These are phyloP conservation scores for Albizia julibrissin DNA, from an alignment of 306 rosid genomes.

Conservation along the genomic window DNA sequence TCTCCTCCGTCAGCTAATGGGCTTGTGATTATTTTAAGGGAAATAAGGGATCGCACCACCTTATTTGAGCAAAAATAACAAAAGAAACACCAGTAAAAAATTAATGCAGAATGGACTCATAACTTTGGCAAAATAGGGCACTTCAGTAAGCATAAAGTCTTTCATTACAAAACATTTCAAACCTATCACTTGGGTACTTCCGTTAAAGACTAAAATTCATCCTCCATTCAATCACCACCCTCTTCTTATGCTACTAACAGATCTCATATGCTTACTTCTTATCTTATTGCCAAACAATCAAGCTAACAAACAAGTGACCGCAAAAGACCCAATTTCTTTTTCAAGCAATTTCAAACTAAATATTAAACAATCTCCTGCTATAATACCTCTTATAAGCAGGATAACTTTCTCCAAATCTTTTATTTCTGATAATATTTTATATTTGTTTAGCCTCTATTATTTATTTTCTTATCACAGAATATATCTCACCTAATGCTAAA, in stretches of 20 bases:
- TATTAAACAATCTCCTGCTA: not conserved
- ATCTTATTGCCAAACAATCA: not conserved
- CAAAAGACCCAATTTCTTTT: not conserved
- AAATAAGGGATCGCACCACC: not conserved
- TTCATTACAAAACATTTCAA: not conserved
- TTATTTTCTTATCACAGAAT: not conserved
- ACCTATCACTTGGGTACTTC: not conserved
- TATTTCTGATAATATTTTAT: not conserved
- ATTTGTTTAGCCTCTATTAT: not conserved
- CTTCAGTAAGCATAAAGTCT: not conserved
- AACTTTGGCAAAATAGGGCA: not conserved
- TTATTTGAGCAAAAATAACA: slow-evolving; percentile 1
- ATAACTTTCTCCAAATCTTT: not conserved
- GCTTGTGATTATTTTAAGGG: not conserved
- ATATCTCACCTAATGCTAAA: not conserved
- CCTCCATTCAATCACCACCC: not conserved
- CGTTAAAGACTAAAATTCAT: not conserved
- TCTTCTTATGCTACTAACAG: not conserved
- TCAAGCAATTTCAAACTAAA: not conserved
- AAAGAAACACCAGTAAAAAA: not conserved
- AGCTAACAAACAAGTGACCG: not conserved
- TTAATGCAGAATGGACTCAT: not conserved
- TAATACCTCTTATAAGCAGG: not conserved
- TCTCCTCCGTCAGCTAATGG: not conserved
- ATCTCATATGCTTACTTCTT: not conserved